Evolutionary conservation across 75 land plant genomes (phyloP).

Genomic region (Pinus tabuliformis): DNA sequence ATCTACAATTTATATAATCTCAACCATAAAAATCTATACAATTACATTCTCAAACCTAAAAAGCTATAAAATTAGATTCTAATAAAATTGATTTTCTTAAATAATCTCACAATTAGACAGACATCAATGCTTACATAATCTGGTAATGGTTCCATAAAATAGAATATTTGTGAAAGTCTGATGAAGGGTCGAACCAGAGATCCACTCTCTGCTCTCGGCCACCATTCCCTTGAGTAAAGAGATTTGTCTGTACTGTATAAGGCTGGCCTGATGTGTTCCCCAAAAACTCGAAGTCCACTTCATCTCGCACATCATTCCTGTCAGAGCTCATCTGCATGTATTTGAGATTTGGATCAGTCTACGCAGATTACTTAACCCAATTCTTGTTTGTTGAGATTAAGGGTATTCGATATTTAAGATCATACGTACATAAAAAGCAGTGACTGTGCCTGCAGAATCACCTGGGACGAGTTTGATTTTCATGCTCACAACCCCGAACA

Average conservation of each 20-base stretch:
- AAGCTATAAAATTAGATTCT: no score
- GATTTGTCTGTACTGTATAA: constrained; percentile 59
- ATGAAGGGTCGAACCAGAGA: constrained; percentile 67
- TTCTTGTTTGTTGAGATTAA: no score
- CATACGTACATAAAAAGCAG: constrained; percentile 9
- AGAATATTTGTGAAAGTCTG: constrained; percentile 48
- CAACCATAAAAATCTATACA: no score
- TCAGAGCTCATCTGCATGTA: constrained; percentile 46
- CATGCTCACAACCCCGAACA: neutral
- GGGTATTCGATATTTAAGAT: no score
- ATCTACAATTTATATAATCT: no score
- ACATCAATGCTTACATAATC: constrained; percentile 30
- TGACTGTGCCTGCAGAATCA: constrained; percentile 12
- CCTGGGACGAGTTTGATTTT: constrained; percentile 4
- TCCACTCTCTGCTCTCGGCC: constrained; percentile 57
- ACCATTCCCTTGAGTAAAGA: constrained; percentile 51
- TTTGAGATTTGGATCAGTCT: no score
- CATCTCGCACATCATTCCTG: constrained; percentile 33
- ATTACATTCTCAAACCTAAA: no score
- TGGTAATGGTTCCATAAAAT: constrained; percentile 47
- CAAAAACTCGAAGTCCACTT: constrained; percentile 69
- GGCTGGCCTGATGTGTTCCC: constrained; percentile 66
- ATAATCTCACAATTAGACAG: no score
- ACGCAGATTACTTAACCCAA: no score
- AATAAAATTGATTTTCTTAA: no score